Evolutionary conservation across 345 rosid genomes (phyloP).

Genomic region (Geranium brycei): DNA sequence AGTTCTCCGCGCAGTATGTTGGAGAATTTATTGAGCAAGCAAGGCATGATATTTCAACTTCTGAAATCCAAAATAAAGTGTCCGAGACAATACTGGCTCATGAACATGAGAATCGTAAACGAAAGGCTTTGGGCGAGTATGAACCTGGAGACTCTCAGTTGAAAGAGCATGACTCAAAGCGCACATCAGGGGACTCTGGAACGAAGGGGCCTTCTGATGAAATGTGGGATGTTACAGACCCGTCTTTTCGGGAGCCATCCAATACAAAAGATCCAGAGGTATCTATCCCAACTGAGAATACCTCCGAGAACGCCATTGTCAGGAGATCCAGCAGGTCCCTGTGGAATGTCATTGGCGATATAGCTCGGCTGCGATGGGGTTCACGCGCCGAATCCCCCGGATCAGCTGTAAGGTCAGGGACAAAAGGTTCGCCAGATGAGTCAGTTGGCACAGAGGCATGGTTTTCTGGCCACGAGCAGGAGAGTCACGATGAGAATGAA

Average conservation of each 20-base stretch:
- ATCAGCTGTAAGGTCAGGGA: constrained; percentile 34
- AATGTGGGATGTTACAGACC: constrained; percentile 61
- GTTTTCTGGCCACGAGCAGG: constrained; percentile 82
- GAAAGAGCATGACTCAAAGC: constrained; percentile 28
- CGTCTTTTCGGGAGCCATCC: constrained; percentile 37
- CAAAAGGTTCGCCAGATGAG: constrained; percentile 49
- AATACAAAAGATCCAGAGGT: constrained; percentile 29
- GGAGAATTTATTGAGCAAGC: constrained; percentile 68
- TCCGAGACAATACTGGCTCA: constrained; percentile 11
- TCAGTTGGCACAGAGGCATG: constrained; percentile 56
- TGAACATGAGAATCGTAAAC: constrained; percentile 23
- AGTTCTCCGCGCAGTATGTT: constrained; percentile 38
- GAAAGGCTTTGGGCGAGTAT: constrained; percentile 19
- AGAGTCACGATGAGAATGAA: constrained; percentile 38
- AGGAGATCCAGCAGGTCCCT: constrained; percentile 60
- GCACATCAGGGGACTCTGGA: constrained; percentile 38
- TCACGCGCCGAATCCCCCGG: constrained; percentile 45
- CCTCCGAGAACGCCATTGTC: constrained; percentile 24
- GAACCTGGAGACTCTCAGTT: constrained; percentile 19
- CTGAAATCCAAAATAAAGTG: constrained; percentile 23
- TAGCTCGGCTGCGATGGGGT: constrained; percentile 58
- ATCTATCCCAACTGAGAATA: constrained; percentile 22
- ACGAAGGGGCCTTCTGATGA: constrained; percentile 76
- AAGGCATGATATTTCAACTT: constrained; percentile 34
- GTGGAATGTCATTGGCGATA: constrained; percentile 62